Evolutionary conservation across 2,329 filamentous ascomycete genomes (phyloP).

Genomic region (Fusarium dimerum): DNA sequence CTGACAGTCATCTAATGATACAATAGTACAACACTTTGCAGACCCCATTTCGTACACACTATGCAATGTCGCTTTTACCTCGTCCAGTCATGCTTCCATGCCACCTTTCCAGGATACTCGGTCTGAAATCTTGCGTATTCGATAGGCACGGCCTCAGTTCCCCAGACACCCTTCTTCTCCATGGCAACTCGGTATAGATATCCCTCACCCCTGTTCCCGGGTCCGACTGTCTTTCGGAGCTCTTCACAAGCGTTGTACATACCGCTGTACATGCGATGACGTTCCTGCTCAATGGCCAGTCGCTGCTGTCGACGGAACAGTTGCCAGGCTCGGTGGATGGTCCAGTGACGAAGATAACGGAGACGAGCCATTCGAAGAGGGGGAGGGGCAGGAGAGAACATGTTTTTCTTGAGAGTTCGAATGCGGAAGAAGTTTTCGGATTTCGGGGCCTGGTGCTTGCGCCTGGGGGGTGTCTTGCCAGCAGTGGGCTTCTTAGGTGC

Average conservation of each 20-base stretch:
- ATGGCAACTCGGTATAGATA: conserved; percentile 85
- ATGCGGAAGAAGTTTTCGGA: conserved; percentile 46
- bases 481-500: conserved; percentile 22
- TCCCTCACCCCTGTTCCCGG: conserved; percentile 60
- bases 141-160: conserved; percentile 74
- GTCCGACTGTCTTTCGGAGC: conserved; percentile 62
- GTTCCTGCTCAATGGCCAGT: conserved; percentile 63
- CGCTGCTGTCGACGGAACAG: conserved; percentile 73
- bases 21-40: not conserved
- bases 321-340: conserved; percentile 94
- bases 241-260: conserved; percentile 89
- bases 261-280: conserved; percentile 76
- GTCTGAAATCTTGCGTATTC: conserved; percentile 88
- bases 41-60: not conserved
- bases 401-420: conserved; percentile 46
- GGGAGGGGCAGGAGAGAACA: conserved; percentile 53
- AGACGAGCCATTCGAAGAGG: conserved; percentile 88
- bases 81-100: conserved; percentile 97
- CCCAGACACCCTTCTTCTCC: conserved; percentile 85
- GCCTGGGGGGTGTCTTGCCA: conserved; percentile 26
- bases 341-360: conserved; percentile 93
- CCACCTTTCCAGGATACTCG: conserved; percentile 73
- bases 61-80: conserved; percentile 40
- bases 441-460: conserved; percentile 32
- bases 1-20: not conserved